Base-by-base conservation (phyloP, 83 land plant species). In the Picea engelmannii region DNA sequence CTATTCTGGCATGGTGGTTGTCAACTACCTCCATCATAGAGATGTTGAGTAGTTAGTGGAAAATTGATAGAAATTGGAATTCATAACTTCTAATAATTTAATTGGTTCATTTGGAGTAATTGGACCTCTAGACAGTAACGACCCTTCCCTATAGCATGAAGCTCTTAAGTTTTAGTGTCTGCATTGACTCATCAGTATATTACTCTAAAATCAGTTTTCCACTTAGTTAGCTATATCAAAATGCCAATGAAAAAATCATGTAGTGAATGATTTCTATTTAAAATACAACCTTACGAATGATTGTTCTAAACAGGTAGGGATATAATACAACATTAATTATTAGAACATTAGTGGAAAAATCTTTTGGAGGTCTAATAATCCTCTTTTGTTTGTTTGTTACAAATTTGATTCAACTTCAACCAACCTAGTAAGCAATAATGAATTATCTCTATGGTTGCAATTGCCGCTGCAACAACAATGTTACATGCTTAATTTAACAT, bases 1-100 rank as follows among this genome's bases (percentile, higher is more conserved):
- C 31, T 27, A 27, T 27, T 27, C 31, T 27, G 31, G 31, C 31
- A 27, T 27, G 31, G 31, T 27, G 31, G 31, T 27, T 27, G 96
- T 94, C 80, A 81, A 66, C n/a, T 42, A 24, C 16, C 59, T 11
- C 18, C 6, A 40, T 60, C 49, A n/a, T 59, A 69, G 62, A 35
- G 21, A 63, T 80, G 52, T n/a, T 58, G 47, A 18, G 23, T 55
- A 11, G 61, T 77, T 62, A 83, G 80, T 81, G 23, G 52, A 15
- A 79, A 27, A n/a, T 83, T 17, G 60, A 35, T 35, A 80, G 79
- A 58, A 78, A 47, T 77, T 25, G 63, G 63, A 66, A 77, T 44
- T 81, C 31, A 18, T 52, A 71, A 47, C 12, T 52, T 16, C 8
- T 77, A 62, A 42, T 64, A 49, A 60, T 66, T 27, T 27, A 27